Evolutionary conservation across 441 rosid genomes (phyloP).

Genomic region (Breynia disticha): DNA sequence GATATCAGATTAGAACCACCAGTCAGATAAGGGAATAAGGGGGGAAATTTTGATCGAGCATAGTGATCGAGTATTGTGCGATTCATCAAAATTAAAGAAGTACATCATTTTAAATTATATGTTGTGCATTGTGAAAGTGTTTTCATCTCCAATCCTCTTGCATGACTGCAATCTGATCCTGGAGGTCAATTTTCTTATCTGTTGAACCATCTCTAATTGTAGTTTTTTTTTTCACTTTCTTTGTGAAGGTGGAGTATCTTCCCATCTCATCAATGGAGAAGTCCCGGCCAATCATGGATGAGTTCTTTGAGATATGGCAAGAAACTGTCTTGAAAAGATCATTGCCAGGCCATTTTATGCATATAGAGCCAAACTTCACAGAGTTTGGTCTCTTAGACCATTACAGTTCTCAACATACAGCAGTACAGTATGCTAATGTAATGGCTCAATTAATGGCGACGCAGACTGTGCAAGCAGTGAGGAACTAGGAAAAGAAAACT

Average conservation of each 20-base stretch:
- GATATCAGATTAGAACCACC: too few species aligned
- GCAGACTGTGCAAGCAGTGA: slow-evolving; percentile 38
- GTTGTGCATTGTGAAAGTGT: background rate
- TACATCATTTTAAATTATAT: background rate
- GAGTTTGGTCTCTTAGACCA: slow-evolving; percentile 65
- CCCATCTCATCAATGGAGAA: slow-evolving; percentile 78
- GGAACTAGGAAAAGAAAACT: slow-evolving; percentile 34
- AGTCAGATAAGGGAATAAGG: too few species aligned
- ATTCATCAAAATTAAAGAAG: background rate
- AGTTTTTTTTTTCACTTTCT: background rate
- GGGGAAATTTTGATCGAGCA: too few species aligned
- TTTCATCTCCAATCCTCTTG: background rate
- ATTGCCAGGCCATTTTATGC: slow-evolving; percentile 65
- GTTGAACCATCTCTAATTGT: background rate
- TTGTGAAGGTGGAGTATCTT: slow-evolving; percentile 79
- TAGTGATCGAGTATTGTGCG: too few species aligned
- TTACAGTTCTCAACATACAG: slow-evolving; percentile 73
- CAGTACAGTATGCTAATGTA: slow-evolving; percentile 63
- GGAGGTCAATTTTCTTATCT: background rate
- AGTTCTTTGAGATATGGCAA: slow-evolving; percentile 73
- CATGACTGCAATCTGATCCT: background rate
- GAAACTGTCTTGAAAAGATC: slow-evolving; percentile 67
- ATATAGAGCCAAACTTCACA: slow-evolving; percentile 48
- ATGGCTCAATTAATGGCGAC: slow-evolving; percentile 75
- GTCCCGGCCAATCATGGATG: slow-evolving; percentile 61